Percentiles rank a stretch among this genome's conserved stretches.
Evolutionary conservation across 2,329 filamentous ascomycete genomes (phyloP).

Genomic region (Capronia epimyces): DNA sequence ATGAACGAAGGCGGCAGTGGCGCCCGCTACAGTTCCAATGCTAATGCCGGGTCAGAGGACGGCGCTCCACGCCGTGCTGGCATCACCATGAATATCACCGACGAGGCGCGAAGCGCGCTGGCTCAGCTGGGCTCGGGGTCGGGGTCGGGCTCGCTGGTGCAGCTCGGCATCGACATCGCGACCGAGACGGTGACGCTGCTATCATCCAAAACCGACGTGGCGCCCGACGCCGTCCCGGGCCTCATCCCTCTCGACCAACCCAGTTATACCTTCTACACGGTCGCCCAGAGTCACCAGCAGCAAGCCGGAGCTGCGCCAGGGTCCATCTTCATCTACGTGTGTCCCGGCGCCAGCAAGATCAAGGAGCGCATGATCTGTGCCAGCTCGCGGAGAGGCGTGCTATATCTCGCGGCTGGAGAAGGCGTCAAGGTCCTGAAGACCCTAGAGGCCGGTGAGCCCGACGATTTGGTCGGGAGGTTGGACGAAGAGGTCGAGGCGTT

Average conservation of each 20-base stretch:
- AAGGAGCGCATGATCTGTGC: slow-evolving; percentile 64
- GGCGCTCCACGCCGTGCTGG: slow-evolving; percentile 31
- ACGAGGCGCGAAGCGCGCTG: slow-evolving; percentile 51
- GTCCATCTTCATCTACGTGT: slow-evolving; percentile 62
- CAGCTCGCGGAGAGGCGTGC: slow-evolving; percentile 51
- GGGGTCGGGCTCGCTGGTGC: slow-evolving; percentile 23
- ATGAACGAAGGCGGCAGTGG: slow-evolving; percentile 41
- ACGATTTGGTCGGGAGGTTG: slow-evolving; percentile 53
- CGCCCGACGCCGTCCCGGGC: slow-evolving; percentile 41
- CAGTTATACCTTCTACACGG: slow-evolving; percentile 54
- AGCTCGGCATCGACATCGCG: slow-evolving; percentile 41
- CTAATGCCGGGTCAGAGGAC: slow-evolving; percentile 18
- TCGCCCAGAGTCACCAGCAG: neutral
- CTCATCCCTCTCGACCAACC: slow-evolving; percentile 52
- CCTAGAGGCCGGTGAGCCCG: slow-evolving; percentile 56
- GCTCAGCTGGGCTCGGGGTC: slow-evolving; percentile 34
- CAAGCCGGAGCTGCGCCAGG: neutral
- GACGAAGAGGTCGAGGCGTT: slow-evolving; percentile 45
- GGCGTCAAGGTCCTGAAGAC: slow-evolving; percentile 55
- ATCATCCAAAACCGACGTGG: slow-evolving; percentile 30
- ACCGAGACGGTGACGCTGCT: slow-evolving; percentile 55
- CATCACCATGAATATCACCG: slow-evolving; percentile 50
- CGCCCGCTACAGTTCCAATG: no score
- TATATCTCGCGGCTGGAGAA: slow-evolving; percentile 50
- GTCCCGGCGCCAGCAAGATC: slow-evolving; percentile 55